phyloP scores from a whole-genome alignment of 1,284 basidiomycete genomes.

The Apiotrichum mycotoxinovorans region DNA sequence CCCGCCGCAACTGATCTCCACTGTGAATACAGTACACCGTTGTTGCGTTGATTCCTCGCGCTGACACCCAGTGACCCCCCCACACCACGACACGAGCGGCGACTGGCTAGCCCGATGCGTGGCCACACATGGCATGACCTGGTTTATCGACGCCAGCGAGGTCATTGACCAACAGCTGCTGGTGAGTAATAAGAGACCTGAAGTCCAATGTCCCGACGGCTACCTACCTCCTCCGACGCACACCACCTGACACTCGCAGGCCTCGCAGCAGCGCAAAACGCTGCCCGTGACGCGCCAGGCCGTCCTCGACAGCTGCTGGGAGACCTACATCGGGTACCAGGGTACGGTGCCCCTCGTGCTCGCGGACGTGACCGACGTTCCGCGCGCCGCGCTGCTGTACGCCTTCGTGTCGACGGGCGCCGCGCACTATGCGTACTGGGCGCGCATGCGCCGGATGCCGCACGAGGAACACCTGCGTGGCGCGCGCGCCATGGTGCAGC shows the following conservation, averaged over 20 bases:
- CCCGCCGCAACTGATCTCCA: too few species aligned
- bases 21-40: too few species aligned
- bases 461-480: slow-evolving; percentile 6
- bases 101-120: slow-evolving; percentile 2
- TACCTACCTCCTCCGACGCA: too few species aligned
- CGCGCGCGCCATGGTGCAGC: slow-evolving; percentile 1
- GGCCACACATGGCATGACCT: slow-evolving; percentile 10
- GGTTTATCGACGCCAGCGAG: slow-evolving; percentile 14
- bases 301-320: slow-evolving; percentile 14
- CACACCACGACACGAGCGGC: neutral
- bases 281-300: slow-evolving; percentile 8
- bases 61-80: neutral
- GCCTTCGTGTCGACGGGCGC: slow-evolving; percentile 10
- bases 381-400: slow-evolving; percentile 9
- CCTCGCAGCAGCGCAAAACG: slow-evolving; percentile 8
- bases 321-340: slow-evolving; percentile 10
- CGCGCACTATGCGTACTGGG: slow-evolving; percentile 13
- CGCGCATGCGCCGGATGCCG: slow-evolving; percentile 1
- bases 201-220: too few species aligned
- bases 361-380: neutral
- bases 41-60: neutral
- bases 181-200: neutral
- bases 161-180: slow-evolving; percentile 9
- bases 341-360: slow-evolving; percentile 5
- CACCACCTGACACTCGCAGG: neutral